Percentiles rank a stretch among this genome's conserved stretches.
Conservation (phyloP, 352 stramenopile species). For the Phytophthora crassamura region DNA sequence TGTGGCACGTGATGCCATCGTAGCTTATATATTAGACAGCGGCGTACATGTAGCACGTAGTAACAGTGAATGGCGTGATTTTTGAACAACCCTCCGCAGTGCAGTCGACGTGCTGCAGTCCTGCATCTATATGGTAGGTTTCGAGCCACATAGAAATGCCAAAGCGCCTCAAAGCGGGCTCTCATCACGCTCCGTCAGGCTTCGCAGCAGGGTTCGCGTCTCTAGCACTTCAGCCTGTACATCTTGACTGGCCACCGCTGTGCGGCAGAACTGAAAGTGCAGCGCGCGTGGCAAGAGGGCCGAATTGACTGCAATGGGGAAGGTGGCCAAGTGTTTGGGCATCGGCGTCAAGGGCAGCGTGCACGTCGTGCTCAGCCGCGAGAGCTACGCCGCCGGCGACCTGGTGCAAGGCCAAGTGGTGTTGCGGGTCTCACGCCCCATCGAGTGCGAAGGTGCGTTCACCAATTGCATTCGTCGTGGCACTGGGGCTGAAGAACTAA, state of each 20-base stretch:
- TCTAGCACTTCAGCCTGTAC: too few species aligned
- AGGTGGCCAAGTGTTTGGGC: constrained; percentile 30
- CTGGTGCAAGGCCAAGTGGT: constrained; percentile 34
- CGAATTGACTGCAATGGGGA: constrained; percentile 25
- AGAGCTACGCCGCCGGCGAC: constrained; percentile 35
- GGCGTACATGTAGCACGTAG: too few species aligned
- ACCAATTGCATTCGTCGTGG: not conserved
- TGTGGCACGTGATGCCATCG: constrained; percentile 1
- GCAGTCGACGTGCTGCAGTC: too few species aligned
- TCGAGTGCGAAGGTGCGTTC: constrained; percentile 27
- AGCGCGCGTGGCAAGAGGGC: not conserved
- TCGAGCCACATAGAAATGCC: too few species aligned
- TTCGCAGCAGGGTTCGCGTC: too few species aligned
- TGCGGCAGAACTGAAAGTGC: constrained; percentile 24
- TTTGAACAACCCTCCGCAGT: too few species aligned
- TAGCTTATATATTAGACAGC: constrained; percentile 30
- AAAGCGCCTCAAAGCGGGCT: too few species aligned
- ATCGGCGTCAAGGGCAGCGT: constrained; percentile 30
- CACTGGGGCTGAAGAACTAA: not conserved
- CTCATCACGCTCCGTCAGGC: too few species aligned
- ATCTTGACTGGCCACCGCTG: too few species aligned
- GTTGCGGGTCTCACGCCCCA: constrained; percentile 20
- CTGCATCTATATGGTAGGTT: too few species aligned
- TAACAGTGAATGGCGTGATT: too few species aligned
- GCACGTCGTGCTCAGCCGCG: constrained; percentile 21